Evolutionary conservation across 345 rosid genomes (phyloP).

Genomic region (Dimocarpus longan): DNA sequence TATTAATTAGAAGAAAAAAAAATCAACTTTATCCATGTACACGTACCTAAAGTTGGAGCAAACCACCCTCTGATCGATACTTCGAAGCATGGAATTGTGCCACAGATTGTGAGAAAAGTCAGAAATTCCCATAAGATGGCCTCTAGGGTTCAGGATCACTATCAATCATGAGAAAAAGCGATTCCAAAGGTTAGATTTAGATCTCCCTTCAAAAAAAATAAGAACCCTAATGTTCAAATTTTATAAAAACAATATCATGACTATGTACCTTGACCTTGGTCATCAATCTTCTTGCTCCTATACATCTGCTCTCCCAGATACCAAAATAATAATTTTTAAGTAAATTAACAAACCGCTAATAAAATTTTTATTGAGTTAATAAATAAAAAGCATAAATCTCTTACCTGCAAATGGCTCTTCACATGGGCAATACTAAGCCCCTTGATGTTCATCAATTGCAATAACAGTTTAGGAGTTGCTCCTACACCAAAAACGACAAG

Average conservation of each 20-base stretch:
- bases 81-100: conserved; percentile 32
- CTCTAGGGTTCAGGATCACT: conserved; percentile 32
- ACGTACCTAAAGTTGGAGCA: conserved; percentile 33
- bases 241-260: not conserved
- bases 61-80: conserved; percentile 18
- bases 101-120: conserved; percentile 31
- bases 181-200: not conserved
- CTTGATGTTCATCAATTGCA: conserved; percentile 55
- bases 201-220: not conserved
- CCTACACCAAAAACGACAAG: conserved; percentile 23
- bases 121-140: conserved; percentile 20
- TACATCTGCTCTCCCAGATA: conserved; percentile 44
- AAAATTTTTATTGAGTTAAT: not conserved
- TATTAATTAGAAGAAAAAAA: too few species aligned
- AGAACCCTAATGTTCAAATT: conserved; percentile 14
- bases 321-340: not conserved
- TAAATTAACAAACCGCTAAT: too few species aligned
- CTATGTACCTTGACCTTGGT: conserved; percentile 45
- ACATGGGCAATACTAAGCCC: conserved; percentile 54
- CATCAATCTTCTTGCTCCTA: conserved; percentile 53
- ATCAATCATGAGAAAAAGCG: not conserved
- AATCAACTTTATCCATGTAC: not conserved
- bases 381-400: not conserved
- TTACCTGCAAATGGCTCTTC: conserved; percentile 61
- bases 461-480: conserved; percentile 55